Conservation (phyloP, 129 eudicot genomes). For the Flaveria trinervia region DNA sequence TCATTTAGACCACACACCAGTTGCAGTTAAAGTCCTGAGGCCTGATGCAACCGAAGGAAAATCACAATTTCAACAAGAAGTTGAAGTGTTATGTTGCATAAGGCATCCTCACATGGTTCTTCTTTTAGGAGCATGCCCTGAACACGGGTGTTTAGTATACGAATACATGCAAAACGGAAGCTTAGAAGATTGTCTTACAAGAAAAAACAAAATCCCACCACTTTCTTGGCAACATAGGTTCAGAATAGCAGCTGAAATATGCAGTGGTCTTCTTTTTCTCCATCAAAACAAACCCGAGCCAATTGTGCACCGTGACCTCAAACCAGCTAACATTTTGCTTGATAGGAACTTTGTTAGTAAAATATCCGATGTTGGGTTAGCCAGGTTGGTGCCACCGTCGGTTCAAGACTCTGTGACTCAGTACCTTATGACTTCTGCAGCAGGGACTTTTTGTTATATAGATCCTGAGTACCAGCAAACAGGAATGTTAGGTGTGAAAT, state of each 20-base stretch:
- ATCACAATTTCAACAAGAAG: constrained; percentile 80
- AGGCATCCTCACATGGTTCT: constrained; percentile 91
- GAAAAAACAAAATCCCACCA: constrained; percentile 48
- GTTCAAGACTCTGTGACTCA: constrained; percentile 69
- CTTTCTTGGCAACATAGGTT: constrained; percentile 78
- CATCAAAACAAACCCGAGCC: constrained; percentile 83
- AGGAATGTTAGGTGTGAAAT: constrained; percentile 77
- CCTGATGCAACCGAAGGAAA: constrained; percentile 85
- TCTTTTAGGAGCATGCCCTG: constrained; percentile 82
- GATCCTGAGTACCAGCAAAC: constrained; percentile 87
- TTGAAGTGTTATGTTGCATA: constrained; percentile 71
- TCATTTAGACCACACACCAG: constrained; percentile 66
- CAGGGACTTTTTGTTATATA: constrained; percentile 80
- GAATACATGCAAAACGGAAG: constrained; percentile 79
- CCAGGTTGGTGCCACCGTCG: constrained; percentile 69
- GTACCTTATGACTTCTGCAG: constrained; percentile 71
- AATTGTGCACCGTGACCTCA: constrained; percentile 71
- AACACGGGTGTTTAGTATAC: constrained; percentile 74
- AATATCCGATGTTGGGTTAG: constrained; percentile 74
- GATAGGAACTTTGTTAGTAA: constrained; percentile 71
- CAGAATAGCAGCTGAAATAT: constrained; percentile 71
- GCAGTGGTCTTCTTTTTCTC: constrained; percentile 65
- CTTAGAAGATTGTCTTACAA: constrained; percentile 63
- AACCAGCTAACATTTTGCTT: constrained; percentile 72
- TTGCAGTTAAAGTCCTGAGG: constrained; percentile 70